A percentile compares a stretch with the other conserved stretches of the same genome.
Conservation (phyloP, 768 basidiomycete species). For the Cystobasidium tubakii region DNA sequence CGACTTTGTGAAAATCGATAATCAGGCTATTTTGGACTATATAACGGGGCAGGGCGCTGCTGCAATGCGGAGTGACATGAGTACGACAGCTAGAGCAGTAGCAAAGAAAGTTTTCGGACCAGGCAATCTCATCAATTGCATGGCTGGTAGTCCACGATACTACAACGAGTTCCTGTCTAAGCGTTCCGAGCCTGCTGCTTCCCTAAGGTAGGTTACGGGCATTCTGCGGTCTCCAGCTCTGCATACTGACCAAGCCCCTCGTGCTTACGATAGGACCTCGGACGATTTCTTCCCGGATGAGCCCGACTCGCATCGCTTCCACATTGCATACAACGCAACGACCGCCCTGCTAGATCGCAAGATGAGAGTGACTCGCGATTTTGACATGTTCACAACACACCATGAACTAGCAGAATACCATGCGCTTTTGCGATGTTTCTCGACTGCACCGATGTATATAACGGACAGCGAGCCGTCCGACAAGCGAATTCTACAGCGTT, state of each 20-base stretch:
- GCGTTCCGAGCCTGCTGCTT: neutral
- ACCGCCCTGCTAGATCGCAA: constrained; percentile 22
- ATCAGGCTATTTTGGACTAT: constrained; percentile 40
- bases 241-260: neutral
- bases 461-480: constrained; percentile 29
- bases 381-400: constrained; percentile 43
- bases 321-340: constrained; percentile 39
- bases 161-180: constrained; percentile 26
- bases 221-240: no score
- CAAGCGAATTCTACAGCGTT: neutral
- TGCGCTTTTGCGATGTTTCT: constrained; percentile 41
- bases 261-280: constrained; percentile 21
- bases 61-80: constrained; percentile 12
- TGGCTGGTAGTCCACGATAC: constrained; percentile 40
- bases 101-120: constrained; percentile 35
- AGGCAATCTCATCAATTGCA: constrained; percentile 40
- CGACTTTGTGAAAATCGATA: constrained; percentile 45
- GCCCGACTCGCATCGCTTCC: constrained; percentile 42
- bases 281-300: constrained; percentile 44
- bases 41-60: constrained; percentile 29
- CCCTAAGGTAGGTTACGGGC: neutral
- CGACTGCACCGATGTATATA: constrained; percentile 34
- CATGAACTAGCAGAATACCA: constrained; percentile 38
- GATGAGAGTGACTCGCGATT: constrained; percentile 36
- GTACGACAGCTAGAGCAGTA: constrained; percentile 1